Percentiles rank a stretch among this genome's conserved stretches.
Conservation (phyloP, 805 yeast species). For the Candida silvicultrix region DNA sequence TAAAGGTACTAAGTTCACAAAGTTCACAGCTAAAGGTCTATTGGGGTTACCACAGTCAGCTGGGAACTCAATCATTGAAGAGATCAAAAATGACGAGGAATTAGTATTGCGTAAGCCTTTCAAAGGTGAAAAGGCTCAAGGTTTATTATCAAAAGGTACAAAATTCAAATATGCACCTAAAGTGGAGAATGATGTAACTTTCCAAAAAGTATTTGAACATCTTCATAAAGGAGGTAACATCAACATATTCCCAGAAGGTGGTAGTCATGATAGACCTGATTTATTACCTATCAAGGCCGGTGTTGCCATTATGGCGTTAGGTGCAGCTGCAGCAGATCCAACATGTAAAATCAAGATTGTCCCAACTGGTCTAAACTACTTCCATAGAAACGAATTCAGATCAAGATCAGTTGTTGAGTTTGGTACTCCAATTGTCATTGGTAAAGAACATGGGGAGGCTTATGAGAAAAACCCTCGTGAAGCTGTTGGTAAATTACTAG, state of each 20-base stretch:
- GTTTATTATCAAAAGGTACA: constrained; percentile 50
- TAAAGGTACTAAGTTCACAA: constrained; percentile 55
- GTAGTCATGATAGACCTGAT: constrained; percentile 92
- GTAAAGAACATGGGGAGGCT: constrained; percentile 49
- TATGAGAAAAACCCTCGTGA: constrained; percentile 67
- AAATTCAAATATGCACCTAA: constrained; percentile 69
- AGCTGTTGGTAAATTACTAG: constrained; percentile 68
- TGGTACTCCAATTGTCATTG: constrained; percentile 77
- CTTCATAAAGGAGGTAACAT: constrained; percentile 72
- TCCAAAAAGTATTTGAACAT: constrained; percentile 76
- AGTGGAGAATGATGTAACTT: constrained; percentile 78
- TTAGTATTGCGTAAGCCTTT: constrained; percentile 63
- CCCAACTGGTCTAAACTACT: constrained; percentile 95
- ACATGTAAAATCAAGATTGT: constrained; percentile 74
- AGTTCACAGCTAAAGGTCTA: constrained; percentile 55
- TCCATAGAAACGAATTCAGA: constrained; percentile 89
- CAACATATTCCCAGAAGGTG: constrained; percentile 97
- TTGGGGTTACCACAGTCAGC: constrained; percentile 71
- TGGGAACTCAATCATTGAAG: constrained; percentile 69
- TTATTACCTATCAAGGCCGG: constrained; percentile 92
- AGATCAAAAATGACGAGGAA: constrained; percentile 67
- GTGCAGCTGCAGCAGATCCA: constrained; percentile 79
- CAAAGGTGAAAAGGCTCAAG: constrained; percentile 40
- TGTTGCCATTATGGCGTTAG: constrained; percentile 95
- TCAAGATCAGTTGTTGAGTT: constrained; percentile 93